These are phyloP conservation scores for Vitis vinifera DNA, from an alignment of 164 flowering plant species.

Conservation along the genomic window DNA sequence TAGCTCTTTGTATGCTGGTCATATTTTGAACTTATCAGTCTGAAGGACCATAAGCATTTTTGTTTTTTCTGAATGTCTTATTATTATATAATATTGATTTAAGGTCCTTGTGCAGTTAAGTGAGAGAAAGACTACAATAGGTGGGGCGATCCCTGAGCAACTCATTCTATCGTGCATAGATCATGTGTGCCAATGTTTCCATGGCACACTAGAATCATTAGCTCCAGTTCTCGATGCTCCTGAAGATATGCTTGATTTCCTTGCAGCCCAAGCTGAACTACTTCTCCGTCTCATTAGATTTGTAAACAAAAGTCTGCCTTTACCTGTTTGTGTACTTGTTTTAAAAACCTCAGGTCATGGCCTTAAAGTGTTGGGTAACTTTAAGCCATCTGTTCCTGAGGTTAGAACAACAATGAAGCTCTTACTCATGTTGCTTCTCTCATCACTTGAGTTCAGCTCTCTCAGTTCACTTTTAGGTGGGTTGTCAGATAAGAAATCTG, in stretches of 20 bases:
- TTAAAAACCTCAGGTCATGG: slow-evolving; percentile 54
- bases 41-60: background rate
- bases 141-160: slow-evolving; percentile 38
- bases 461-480: slow-evolving; percentile 14
- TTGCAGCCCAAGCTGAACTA: slow-evolving; percentile 69
- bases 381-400: slow-evolving; percentile 31
- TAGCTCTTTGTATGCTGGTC: background rate
- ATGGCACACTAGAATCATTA: slow-evolving; percentile 40
- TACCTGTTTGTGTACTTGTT: slow-evolving; percentile 33
- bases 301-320: slow-evolving; percentile 25
- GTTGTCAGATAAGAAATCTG: slow-evolving; percentile 22
- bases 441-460: slow-evolving; percentile 35
- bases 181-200: slow-evolving; percentile 48
- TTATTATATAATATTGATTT: slow-evolving; percentile 7
- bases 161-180: slow-evolving; percentile 48
- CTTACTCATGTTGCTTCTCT: slow-evolving; percentile 58
- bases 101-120: slow-evolving; percentile 37
- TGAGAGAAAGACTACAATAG: slow-evolving; percentile 25
- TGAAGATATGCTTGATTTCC: slow-evolving; percentile 44
- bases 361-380: slow-evolving; percentile 55
- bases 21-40: background rate
- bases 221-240: slow-evolving; percentile 39
- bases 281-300: slow-evolving; percentile 55
- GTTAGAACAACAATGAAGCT: slow-evolving; percentile 37
- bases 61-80: background rate